Conservation (phyloP, 768 basidiomycete species). For the Amanita pseudoporphyria region DNA sequence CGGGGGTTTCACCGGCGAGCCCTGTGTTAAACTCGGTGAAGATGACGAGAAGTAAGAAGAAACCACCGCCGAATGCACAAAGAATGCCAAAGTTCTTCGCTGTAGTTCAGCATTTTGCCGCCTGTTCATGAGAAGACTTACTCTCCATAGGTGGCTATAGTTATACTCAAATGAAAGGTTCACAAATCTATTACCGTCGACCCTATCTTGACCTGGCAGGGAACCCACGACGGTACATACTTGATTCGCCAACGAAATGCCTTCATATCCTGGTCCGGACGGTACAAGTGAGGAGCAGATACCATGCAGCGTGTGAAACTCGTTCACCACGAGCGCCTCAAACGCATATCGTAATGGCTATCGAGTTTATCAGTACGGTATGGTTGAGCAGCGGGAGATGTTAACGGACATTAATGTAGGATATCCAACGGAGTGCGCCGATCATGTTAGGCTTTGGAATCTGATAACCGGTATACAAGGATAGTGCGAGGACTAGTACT, state of each 20-base stretch:
- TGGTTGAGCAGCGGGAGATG: background rate
- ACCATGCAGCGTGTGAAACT: slow-evolving; percentile 66
- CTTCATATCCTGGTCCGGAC: slow-evolving; percentile 51
- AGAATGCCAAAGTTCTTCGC: slow-evolving; percentile 65
- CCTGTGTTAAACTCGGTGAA: slow-evolving; percentile 47
- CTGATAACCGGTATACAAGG: slow-evolving; percentile 25
- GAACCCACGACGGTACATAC: slow-evolving; percentile 70
- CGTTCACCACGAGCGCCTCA: slow-evolving; percentile 68
- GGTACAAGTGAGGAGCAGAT: slow-evolving; percentile 51
- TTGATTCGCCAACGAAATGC: slow-evolving; percentile 50
- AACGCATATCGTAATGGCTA: slow-evolving; percentile 33
- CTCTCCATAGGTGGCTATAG: slow-evolving; percentile 31
- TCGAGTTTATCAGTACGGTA: background rate
- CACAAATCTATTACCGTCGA: slow-evolving; percentile 48
- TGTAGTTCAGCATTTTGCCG: background rate
- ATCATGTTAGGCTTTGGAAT: slow-evolving; percentile 59
- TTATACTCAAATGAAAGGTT: slow-evolving; percentile 40
- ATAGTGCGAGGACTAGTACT: slow-evolving; percentile 22
- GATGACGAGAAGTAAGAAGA: slow-evolving; percentile 44
- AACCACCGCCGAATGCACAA: slow-evolving; percentile 52
- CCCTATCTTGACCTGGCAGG: slow-evolving; percentile 44
- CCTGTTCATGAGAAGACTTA: background rate
- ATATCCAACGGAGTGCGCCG: slow-evolving; percentile 59
- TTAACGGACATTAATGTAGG: slow-evolving; percentile 44
- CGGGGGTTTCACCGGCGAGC: slow-evolving; percentile 23